Percentiles rank a stretch among this genome's conserved stretches.
Evolutionary conservation across 1,284 basidiomycete genomes (phyloP).

Genomic region (Somion occarium): DNA sequence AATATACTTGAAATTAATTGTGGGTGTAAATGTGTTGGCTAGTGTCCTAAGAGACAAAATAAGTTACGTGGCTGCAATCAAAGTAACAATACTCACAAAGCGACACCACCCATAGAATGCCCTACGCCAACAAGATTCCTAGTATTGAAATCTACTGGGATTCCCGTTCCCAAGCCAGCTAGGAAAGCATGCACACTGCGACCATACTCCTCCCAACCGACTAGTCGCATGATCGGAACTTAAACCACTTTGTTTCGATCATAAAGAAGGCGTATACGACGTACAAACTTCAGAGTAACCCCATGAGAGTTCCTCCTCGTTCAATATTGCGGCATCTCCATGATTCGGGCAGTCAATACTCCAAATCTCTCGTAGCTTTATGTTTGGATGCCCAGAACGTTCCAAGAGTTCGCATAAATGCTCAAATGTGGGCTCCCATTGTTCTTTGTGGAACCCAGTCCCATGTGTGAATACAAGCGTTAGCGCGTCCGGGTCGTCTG

Average conservation of each 20-base stretch:
- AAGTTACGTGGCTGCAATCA: neutral
- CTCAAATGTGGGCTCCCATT: conserved; percentile 50
- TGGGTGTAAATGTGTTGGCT: conserved; percentile 34
- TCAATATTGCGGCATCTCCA: conserved; percentile 46
- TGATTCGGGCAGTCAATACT: conserved; percentile 51
- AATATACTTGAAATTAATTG: conserved; percentile 31
- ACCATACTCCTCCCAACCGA: conserved; percentile 34
- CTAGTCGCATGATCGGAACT: conserved; percentile 15
- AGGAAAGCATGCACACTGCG: conserved; percentile 31
- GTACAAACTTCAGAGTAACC: conserved; percentile 40
- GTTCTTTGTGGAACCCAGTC: conserved; percentile 51
- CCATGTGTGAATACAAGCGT: conserved; percentile 50
- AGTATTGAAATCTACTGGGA: conserved; percentile 29
- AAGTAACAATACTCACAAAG: conserved; percentile 23
- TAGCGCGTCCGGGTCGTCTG: conserved; percentile 34
- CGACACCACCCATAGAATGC: conserved; percentile 37
- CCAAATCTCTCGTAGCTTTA: conserved; percentile 46
- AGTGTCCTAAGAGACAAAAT: conserved; percentile 28
- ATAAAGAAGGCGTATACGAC: conserved; percentile 18
- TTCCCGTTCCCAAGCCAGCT: conserved; percentile 27
- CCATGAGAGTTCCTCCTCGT: conserved; percentile 36
- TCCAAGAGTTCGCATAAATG: conserved; percentile 34
- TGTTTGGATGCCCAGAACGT: neutral
- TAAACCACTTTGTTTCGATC: neutral
- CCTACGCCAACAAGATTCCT: conserved; percentile 33